Evolutionary conservation across 1,284 basidiomycete species (phyloP), one percentile per base, ranked within the genome.

Genomic region (Cystobasidiaceae sp.): DNA sequence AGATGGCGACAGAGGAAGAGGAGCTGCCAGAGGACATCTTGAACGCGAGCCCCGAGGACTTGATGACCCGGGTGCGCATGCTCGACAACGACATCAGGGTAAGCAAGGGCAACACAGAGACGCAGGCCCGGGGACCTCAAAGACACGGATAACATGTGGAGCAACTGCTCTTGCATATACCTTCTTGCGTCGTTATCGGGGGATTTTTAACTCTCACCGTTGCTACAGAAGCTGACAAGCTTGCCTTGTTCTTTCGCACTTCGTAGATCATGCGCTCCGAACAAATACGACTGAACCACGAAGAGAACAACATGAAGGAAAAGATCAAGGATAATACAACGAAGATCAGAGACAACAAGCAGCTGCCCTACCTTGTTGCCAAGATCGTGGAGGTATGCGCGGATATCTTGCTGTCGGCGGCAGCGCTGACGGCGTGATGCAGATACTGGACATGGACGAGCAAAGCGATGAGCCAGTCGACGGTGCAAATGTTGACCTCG

Each of bases 271-370:
- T 97, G 88, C 84, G 88, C 71, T 93, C 91, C 70, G 94, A 98
- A 80, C 90, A 88, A 34, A 81, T 91, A 71, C 84, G 94, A 63
- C 79, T 99, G 66, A 86, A 88, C 74, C 94, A 98, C 76, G 96
- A 98, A 77, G 89, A 94, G 77, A 88, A 81, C 71, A 88, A 88
- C 71, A 97, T 98, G 93, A 87, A 90, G 76, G 93, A 97, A 82
- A 96, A 94, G 83, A 96, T 99, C 77, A 86, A 91, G 67, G 94
- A 98, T 77, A 99, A 97, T 72, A 87, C 87, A 57, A 93, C 97
- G 79, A 98, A 98, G 82, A 92, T 99, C 73, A 97, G 97, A 79
- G 94, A 98, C 84, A 98, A 99, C 81, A 98, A 98, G 79, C 92
- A 97, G 21, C 80, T 99, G 45, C 94, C 96, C 1, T 99, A 97